Evolutionary conservation across 2,329 filamentous ascomycete genomes (phyloP), one percentile per base, ranked within the genome.

Genomic region (Ceratocystis cubensis): DNA sequence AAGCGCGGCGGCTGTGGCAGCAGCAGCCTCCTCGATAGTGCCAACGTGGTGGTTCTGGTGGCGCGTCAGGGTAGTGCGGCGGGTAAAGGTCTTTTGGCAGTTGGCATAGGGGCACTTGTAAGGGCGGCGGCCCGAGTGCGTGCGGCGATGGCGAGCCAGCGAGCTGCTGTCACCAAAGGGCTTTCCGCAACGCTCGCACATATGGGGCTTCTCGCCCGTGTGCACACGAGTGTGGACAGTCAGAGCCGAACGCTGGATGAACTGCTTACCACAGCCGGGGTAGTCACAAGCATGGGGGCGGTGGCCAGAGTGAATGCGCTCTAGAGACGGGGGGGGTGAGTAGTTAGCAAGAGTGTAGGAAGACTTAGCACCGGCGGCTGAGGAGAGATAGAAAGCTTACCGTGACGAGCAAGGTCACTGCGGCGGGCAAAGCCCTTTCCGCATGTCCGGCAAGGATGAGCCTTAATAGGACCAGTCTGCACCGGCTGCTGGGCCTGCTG

Each of bases 21-120:
- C 89, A 1, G 91, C 91, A 7, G 93, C 91, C 75, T 97, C 93
- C 75, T 96, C 93, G 17, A 96, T 89, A 0, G 92, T 96, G 53
- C 93, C 94, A 22, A 89, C 95, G 75, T 97, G 94, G 72, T 96
- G 90, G 71, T 96, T 96, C 77, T 96, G 91, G 74, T 99, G 94
- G 63, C 94, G 86, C 1, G 93, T 99, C 69, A 99, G 80, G 2
- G 94, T 97, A 0, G 94, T 97, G 70, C 93, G 88, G 67, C 94
- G 87, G 8, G 94, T 99, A 73, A 99, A 99, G 0, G 93, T 97
- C 82, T 97, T 97, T 74, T 97, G 92, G 76, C 94, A 99, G 75
- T 96, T 92, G 68, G 91, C 92, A 72, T 94, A 97, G 0, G 92
- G 92, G 77, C 94, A 99, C 76, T 96, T 96, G 80, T 97, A 99